Evolutionary conservation across 805 yeast species (phyloP).

Genomic region (Lachancea lanzarotensis): DNA sequence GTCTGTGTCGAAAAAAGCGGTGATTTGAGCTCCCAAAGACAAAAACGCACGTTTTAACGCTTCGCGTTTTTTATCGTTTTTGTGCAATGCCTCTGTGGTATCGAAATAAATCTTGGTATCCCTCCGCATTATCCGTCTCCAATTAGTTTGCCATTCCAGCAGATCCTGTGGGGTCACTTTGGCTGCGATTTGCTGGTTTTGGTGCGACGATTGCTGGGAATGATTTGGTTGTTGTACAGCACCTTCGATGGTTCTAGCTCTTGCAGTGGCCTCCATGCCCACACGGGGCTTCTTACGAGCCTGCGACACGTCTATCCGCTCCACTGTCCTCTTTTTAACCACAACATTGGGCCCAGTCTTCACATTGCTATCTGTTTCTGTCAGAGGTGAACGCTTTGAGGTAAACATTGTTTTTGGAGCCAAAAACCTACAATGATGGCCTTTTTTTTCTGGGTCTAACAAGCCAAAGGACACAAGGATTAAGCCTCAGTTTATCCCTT

Average conservation of each 20-base stretch:
- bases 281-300: slow-evolving; percentile 18
- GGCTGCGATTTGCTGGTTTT: slow-evolving; percentile 2
- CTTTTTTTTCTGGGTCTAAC: no score
- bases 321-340: slow-evolving; percentile 25
- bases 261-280: slow-evolving; percentile 16
- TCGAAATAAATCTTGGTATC: slow-evolving; percentile 59
- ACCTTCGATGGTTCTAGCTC: slow-evolving; percentile 33
- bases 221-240: slow-evolving; percentile 22
- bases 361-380: slow-evolving; percentile 29
- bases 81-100: slow-evolving; percentile 32
- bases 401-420: not conserved
- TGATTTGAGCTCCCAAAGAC: slow-evolving; percentile 49
- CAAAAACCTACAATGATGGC: not conserved
- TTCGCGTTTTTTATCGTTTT: slow-evolving; percentile 25
- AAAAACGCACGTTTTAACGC: slow-evolving; percentile 29
- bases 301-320: slow-evolving; percentile 15
- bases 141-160: slow-evolving; percentile 54
- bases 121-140: slow-evolving; percentile 53
- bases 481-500: no score
- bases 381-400: slow-evolving; percentile 25
- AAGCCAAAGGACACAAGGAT: no score
- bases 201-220: not conserved
- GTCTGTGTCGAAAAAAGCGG: slow-evolving; percentile 50
- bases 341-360: slow-evolving; percentile 9
- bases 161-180: slow-evolving; percentile 35